phyloP scores from a whole-genome alignment of 2,329 filamentous ascomycete species.

The Ascochyta fabae region DNA sequence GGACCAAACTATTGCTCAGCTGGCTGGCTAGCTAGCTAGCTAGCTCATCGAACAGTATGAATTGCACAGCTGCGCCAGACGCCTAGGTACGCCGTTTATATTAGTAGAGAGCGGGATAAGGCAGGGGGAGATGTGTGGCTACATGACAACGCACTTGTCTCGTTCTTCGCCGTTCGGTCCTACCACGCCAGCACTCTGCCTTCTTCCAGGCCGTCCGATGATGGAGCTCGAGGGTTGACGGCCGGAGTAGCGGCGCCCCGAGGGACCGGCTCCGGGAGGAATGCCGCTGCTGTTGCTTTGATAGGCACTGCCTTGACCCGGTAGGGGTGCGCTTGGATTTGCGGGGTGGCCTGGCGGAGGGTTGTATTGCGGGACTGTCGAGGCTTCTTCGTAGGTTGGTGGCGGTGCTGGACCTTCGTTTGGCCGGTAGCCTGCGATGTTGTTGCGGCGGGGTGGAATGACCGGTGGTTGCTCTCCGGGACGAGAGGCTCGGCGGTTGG shows the following conservation, averaged over 20 bases:
- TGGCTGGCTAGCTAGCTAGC: no score
- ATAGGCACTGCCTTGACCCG: slow-evolving; percentile 37
- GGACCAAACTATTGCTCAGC: not conserved
- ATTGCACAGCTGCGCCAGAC: not conserved
- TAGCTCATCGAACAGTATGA: slow-evolving; percentile 4
- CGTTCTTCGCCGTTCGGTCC: slow-evolving; percentile 32
- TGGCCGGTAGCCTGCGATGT: slow-evolving; percentile 43
- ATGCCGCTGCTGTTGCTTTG: slow-evolving; percentile 21
- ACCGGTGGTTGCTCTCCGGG: slow-evolving; percentile 49
- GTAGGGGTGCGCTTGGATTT: slow-evolving; percentile 44
- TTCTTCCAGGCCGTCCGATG: slow-evolving; percentile 28
- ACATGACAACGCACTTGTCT: slow-evolving; percentile 47
- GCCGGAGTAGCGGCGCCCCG: slow-evolving; percentile 21
- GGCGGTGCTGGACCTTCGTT: slow-evolving; percentile 62
- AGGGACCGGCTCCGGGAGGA: slow-evolving; percentile 20
- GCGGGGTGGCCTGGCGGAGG: slow-evolving; percentile 56
- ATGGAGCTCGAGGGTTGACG: slow-evolving; percentile 19
- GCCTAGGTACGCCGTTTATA: not conserved
- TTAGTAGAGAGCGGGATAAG: not conserved
- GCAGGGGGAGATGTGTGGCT: slow-evolving; percentile 15
- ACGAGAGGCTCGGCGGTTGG: slow-evolving; percentile 37
- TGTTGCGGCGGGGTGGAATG: slow-evolving; percentile 54
- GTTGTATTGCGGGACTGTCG: slow-evolving; percentile 62
- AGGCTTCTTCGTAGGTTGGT: slow-evolving; percentile 70
- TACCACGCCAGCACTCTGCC: slow-evolving; percentile 33